Conservation (phyloP, 1,139 yeast species). For the Sugiyamaella xylanicola region DNA sequence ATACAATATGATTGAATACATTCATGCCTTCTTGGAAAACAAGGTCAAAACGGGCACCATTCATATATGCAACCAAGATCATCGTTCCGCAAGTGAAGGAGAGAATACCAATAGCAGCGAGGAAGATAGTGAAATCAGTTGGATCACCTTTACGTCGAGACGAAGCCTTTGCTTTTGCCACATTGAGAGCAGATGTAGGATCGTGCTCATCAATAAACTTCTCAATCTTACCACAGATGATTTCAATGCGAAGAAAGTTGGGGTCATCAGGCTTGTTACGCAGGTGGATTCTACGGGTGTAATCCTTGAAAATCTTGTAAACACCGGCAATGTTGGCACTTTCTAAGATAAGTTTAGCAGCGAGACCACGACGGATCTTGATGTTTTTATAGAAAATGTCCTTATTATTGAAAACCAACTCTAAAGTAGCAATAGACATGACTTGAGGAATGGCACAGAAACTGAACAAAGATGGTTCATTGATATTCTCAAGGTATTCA, state of each 20-base stretch:
- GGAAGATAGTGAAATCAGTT: conserved; percentile 27
- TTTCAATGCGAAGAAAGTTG: conserved; percentile 79
- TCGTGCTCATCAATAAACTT: conserved; percentile 67
- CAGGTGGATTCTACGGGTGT: conserved; percentile 75
- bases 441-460: conserved; percentile 98
- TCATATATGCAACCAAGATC: conserved; percentile 34
- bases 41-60: conserved; percentile 38
- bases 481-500: conserved; percentile 71
- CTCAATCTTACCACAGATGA: conserved; percentile 84
- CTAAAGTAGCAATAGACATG: conserved; percentile 95
- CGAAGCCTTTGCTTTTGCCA: conserved; percentile 22
- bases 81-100: conserved; percentile 31
- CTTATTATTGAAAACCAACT: conserved; percentile 81
- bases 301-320: conserved; percentile 70
- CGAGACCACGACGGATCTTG: conserved; percentile 91
- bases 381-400: conserved; percentile 69
- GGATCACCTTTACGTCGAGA: conserved; percentile 24
- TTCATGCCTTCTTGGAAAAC: conserved; percentile 25
- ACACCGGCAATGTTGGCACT: conserved; percentile 78
- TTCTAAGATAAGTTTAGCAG: conserved; percentile 72
- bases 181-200: conserved; percentile 27
- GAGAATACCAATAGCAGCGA: conserved; percentile 33
- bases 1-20: conserved; percentile 19
- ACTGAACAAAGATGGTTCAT: conserved; percentile 81
- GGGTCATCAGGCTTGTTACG: conserved; percentile 81